Evolutionary conservation across 805 yeast genomes (phyloP).

Genomic region (Yamadazyma philogaea): DNA sequence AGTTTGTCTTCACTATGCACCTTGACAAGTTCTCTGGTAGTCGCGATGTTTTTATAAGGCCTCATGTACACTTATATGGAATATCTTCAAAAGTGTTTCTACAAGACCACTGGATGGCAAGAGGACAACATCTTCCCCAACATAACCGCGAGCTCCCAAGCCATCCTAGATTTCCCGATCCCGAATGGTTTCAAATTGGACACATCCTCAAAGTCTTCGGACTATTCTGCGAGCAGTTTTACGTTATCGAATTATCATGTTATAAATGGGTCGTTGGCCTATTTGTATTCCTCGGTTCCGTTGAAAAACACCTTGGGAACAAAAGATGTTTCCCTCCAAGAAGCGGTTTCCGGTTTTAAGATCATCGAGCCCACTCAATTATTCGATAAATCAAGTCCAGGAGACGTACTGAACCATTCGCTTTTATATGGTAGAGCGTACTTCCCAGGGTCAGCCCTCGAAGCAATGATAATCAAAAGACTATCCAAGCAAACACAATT

Average conservation of each 20-base stretch:
- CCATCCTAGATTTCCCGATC: conserved; percentile 66
- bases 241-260: conserved; percentile 60
- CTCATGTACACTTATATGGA: conserved; percentile 84
- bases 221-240: conserved; percentile 67
- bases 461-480: conserved; percentile 78
- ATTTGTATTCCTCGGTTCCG: conserved; percentile 66
- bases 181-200: conserved; percentile 67
- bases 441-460: conserved; percentile 81
- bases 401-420: conserved; percentile 18
- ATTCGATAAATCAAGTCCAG: conserved; percentile 1
- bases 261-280: conserved; percentile 80
- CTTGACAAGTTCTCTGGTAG: too few species aligned
- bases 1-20: too few species aligned
- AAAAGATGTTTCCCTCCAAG: conserved; percentile 54
- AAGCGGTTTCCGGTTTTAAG: conserved; percentile 67
- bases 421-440: conserved; percentile 82
- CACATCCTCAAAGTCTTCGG: conserved; percentile 67
- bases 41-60: not conserved
- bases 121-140: conserved; percentile 74
- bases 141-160: conserved; percentile 66
- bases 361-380: conserved; percentile 18
- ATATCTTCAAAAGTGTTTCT: conserved; percentile 70
- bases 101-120: conserved; percentile 71
- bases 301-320: conserved; percentile 52
- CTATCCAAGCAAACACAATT: conserved; percentile 60